A percentile compares a stretch with the other conserved stretches of the same genome.
These are phyloP conservation scores for Patellaria atrata DNA, from an alignment of 495 filamentous ascomycete species.

Conservation along the genomic window DNA sequence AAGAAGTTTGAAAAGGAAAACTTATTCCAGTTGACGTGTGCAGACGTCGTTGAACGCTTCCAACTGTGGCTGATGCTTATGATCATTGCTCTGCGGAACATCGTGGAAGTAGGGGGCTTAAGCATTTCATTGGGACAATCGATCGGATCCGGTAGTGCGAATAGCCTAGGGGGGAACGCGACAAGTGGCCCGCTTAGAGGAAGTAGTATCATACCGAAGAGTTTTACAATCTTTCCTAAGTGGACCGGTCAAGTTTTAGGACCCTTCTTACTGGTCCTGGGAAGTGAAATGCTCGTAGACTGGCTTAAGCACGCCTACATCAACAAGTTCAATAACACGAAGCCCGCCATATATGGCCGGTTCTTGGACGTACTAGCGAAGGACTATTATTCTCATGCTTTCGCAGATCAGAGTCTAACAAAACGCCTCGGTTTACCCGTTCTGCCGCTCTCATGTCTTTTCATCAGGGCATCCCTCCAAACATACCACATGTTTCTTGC, in stretches of 20 bases:
- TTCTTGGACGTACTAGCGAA: slow-evolving; percentile 90
- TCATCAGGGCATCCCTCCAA: slow-evolving; percentile 86
- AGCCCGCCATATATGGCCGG: slow-evolving; percentile 72
- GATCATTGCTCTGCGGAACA: slow-evolving; percentile 89
- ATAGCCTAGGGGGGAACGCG: slow-evolving; percentile 27
- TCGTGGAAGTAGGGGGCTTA: slow-evolving; percentile 76
- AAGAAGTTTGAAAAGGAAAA: slow-evolving; percentile 97
- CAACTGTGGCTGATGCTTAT: slow-evolving; percentile 94
- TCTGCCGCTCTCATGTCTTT: slow-evolving; percentile 83
- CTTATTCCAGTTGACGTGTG: slow-evolving; percentile 88
- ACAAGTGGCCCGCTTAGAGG: slow-evolving; percentile 34
- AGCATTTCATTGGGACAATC: slow-evolving; percentile 24
- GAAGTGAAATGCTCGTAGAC: slow-evolving; percentile 93
- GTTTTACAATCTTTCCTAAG: slow-evolving; percentile 76
- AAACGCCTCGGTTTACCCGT: slow-evolving; percentile 83
- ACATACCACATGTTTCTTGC: slow-evolving; percentile 98
- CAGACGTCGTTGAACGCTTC: slow-evolving; percentile 93
- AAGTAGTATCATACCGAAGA: slow-evolving; percentile 61
- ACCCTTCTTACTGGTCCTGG: slow-evolving; percentile 83
- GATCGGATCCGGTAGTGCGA: slow-evolving; percentile 3
- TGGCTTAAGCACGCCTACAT: slow-evolving; percentile 97
- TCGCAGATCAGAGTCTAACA: slow-evolving; percentile 76
- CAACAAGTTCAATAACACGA: slow-evolving; percentile 94
- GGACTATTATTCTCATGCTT: slow-evolving; percentile 92
- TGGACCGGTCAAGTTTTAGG: slow-evolving; percentile 81